Percentiles rank a stretch among this genome's conserved stretches.
Conservation (phyloP, 2,329 filamentous ascomycete genomes). For the Lojkania enalia region DNA sequence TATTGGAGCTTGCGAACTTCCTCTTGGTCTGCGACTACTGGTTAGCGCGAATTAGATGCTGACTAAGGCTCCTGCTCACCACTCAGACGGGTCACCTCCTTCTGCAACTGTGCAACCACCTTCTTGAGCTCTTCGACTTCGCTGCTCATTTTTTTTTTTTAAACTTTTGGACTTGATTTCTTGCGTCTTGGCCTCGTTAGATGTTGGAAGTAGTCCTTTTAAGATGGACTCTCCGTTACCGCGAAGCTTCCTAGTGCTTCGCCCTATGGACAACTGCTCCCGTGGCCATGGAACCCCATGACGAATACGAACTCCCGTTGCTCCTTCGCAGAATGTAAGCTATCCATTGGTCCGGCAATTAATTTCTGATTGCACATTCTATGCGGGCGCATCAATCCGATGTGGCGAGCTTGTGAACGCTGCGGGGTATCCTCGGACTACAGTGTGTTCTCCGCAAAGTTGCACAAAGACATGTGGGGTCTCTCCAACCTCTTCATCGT, state of each 20-base stretch:
- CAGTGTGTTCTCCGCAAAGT: no score
- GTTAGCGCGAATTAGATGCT: conserved; percentile 2
- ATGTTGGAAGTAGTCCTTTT: conserved; percentile 16
- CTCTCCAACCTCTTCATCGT: no score
- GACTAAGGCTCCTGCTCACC: conserved; percentile 24
- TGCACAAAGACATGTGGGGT: no score
- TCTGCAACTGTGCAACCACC: conserved; percentile 30
- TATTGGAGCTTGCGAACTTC: conserved; percentile 60
- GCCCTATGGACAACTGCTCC: conserved; percentile 12
- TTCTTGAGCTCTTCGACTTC: conserved; percentile 36
- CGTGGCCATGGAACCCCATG: conserved; percentile 12
- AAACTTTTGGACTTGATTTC: neutral
- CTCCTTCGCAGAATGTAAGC: conserved; percentile 15
- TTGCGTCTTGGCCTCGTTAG: neutral
- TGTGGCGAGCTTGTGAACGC: conserved; percentile 4
- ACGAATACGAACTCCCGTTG: conserved; percentile 13
- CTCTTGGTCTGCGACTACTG: conserved; percentile 52
- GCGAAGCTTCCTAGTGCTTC: conserved; percentile 8
- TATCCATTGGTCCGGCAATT: conserved; percentile 20
- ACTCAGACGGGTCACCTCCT: conserved; percentile 32
- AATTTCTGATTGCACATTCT: conserved; percentile 10
- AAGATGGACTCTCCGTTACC: conserved; percentile 11
- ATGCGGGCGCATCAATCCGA: conserved; percentile 32
- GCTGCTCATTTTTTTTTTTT: conserved; percentile 27
- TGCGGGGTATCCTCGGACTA: no score